Evolutionary conservation across 163 green algal genomes (phyloP), one percentile per base, ranked within the genome.

Genomic region (Volvox carteri): DNA sequence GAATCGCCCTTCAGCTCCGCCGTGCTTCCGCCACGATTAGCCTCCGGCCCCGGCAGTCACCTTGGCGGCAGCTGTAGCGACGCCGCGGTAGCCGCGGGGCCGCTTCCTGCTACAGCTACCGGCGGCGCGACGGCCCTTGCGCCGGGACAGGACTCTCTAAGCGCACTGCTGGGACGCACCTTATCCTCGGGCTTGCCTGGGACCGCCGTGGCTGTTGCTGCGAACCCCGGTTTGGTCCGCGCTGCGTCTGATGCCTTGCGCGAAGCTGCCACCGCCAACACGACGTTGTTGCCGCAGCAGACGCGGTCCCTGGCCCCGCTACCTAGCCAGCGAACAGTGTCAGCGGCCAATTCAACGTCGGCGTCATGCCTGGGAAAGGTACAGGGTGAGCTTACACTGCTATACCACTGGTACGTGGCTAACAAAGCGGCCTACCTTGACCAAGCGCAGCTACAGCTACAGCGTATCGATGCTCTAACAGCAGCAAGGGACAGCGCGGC

Each of bases 341-440:
- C 75, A n/a, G 1, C n/a, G 48, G n/a, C 46, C 16, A 18, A 18
- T 23, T 50, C 50, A 12, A 8, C 50, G 11, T 54, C 76, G 35
- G 50, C 76, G 16, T 72, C 76, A 33, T 86, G 35, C 50, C 68
- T 88, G 35, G 81, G 68, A 0, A 80, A 73, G 30, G 85, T 90
- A n/a, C 85, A 90, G 60, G 85, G 85, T 12, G 67, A 90, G 85
- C 75, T 90, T 42, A 79, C 74, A 39, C 58, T 86, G 1, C 33
- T 90, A 60, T 86, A 90, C 46, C 50, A 90, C 8, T 85, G 84
- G 85, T 90, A 90, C 74, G 46, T 78, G 0, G 44, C 74, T 1
- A 90, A 90, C 74, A 90, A 90, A 46, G 30, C 73, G 23, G 85
- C 79, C 11, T 90, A 90, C 50, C 44, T 90, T 42, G 85, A 86